Conservation (phyloP, 2,329 filamentous ascomycete genomes). For the Fusarium azukiicola region DNA sequence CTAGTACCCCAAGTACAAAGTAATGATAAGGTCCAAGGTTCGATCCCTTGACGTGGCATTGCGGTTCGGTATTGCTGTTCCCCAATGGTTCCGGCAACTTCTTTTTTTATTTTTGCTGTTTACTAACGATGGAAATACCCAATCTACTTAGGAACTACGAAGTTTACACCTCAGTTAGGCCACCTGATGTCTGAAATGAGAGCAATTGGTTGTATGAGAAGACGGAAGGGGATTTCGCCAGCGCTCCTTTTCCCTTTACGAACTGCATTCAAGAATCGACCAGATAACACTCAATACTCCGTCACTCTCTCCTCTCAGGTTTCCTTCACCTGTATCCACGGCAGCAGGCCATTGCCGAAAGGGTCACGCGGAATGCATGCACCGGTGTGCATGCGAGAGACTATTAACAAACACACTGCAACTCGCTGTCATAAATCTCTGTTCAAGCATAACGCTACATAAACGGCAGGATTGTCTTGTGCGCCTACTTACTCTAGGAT, state of each 20-base stretch:
- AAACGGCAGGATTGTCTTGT: not conserved
- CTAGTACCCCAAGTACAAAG: not conserved
- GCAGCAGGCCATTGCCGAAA: too few relatives aligned
- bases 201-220: too few relatives aligned
- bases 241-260: too few relatives aligned
- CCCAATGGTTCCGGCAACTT: not conserved
- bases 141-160: too few relatives aligned
- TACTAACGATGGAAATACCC: too few relatives aligned
- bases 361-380: not conserved
- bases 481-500: not conserved
- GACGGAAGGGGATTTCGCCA: too few relatives aligned
- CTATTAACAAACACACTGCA: not conserved
- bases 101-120: not conserved
- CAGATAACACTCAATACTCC: too few relatives aligned
- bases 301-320: not conserved
- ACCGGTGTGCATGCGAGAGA: not conserved
- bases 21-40: constrained; percentile 17
- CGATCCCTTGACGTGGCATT: constrained; percentile 14
- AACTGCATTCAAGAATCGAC: too few relatives aligned
- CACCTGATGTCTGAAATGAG: too few relatives aligned
- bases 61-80: not conserved
- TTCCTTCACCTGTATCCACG: too few relatives aligned
- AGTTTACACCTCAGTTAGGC: too few relatives aligned
- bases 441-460: not conserved
- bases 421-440: not conserved